Evolutionary conservation across 805 yeast genomes (phyloP), one percentile per base, ranked within the genome.

Genomic region (Hagleromyces aurorensis): DNA sequence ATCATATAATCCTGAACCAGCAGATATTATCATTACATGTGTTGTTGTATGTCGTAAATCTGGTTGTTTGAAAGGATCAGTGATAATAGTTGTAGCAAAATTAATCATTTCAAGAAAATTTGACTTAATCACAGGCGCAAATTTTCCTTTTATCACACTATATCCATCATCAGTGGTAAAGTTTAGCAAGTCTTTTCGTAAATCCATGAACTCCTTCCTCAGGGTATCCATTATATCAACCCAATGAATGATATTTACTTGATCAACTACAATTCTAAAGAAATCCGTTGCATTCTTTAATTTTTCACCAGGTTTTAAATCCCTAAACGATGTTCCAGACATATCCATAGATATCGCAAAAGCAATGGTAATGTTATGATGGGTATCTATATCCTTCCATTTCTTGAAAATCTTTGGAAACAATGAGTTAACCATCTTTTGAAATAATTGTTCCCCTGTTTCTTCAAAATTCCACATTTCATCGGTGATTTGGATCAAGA

Each of bases 391-490:
- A 19, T 78, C 78, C 40, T 85, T 70, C 97, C 97, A 91, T 36
- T 78, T 69, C 43, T 77, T 77, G 53, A 91, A 85, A 20, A 89
- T 78, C 36, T 78, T 79, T 0, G 99, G 99, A 32, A 91, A 76
- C 29, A 89, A 64, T n/a, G 93, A 81, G 52, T 89, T 87, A 25
- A 91, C 85, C 44, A 91, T 72, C 55, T 86, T 84, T 53, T 87
- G 89, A 53, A 89, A 89, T 72, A 85, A 72, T 31, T 87, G 81
- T 49, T 89, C 96, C 2, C 98, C 98, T 41, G 81, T 81, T 48
- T 87, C 96, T 56, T 91, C 97, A 55, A 91, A 91, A 53, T 86
- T 85, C 93, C 96, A 91, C 96, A 91, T 91, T 48, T 91, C 99
- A 21, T 80, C 70, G 1, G 96, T 82, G 38, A 87, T 74, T 51